Conservation (phyloP, 176 grass and related monocot genomes). For the Cenchrus fungigraminus region DNA sequence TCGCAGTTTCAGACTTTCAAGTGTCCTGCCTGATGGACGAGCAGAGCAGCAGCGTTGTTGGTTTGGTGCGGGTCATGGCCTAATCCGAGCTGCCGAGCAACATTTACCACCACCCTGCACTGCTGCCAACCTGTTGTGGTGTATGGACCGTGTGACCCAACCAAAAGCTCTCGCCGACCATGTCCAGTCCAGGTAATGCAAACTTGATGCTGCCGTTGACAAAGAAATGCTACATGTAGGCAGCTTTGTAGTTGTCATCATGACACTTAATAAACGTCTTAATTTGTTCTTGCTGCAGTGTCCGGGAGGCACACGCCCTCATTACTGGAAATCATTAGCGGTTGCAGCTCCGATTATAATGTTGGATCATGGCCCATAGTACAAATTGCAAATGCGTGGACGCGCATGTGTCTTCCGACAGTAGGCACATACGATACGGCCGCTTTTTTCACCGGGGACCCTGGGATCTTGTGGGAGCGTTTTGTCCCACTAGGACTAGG, state of each 20-base stretch:
- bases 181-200: neutral
- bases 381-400: neutral
- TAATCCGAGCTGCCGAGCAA: neutral
- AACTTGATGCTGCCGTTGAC: neutral
- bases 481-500: slow-evolving; percentile 44
- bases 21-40: neutral
- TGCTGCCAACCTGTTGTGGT: neutral
- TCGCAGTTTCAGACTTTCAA: slow-evolving; percentile 27
- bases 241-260: neutral
- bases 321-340: slow-evolving; percentile 7
- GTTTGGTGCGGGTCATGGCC: neutral
- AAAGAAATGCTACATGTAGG: neutral
- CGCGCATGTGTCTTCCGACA: neutral
- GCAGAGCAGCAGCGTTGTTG: slow-evolving; percentile 11
- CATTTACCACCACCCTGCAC: slow-evolving; percentile 7
- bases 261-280: neutral
- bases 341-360: neutral
- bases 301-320: neutral
- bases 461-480: slow-evolving; percentile 34
- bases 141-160: neutral
- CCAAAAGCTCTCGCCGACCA: neutral
- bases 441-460: neutral
- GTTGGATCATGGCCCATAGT: slow-evolving; percentile 13
- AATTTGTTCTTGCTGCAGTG: neutral
- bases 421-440: neutral